Base-by-base conservation (phyloP, 768 basidiomycete genomes). In the Tricholoma sp. region DNA sequence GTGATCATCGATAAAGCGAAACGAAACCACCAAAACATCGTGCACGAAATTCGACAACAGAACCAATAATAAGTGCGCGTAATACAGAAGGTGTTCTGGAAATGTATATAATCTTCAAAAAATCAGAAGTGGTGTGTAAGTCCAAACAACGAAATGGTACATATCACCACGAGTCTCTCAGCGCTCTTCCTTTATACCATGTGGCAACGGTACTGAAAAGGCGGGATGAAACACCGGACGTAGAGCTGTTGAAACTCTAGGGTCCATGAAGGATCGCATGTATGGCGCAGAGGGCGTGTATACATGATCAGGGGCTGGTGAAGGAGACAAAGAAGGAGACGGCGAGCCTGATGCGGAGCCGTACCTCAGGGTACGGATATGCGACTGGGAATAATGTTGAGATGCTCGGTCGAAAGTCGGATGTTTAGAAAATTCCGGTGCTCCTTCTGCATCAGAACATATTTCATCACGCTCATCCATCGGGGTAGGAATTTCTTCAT, bases 171-270 rank as follows among this genome's bases (percentile, higher is more conserved):
- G n/a, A n/a, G n/a, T 10, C 24, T n/a, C 36, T 42, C 41, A 42
- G 6, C 17, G 31, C 18, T 54, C 55, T 15, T 45, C 57, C 31
- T 29, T 39, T 15, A 52, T 33, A 2, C 7, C 17, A 24, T 24
- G 24, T 15, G 0, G 36, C n/a, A 33, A 48, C 11, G 31, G 32
- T 31, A 45, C 44, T 44, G 51, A 32, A 28, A 58, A 50, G 55
- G 51, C 50, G 3, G 53, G 29, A 58, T 63, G 57, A 52, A 72
- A 71, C 6, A 67, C 74, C 12, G 74, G 74, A 28, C 74, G 64
- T 37, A 74, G 61, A 12, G 67, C 70, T 4, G 72, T 75, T 6
- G 72, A 72, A 48, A 75, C 74, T 18, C 66, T 64, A 15, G 65
- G 54, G 49, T 71, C 69, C 12, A 65, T 59, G 13, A 67, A 59